Evolutionary conservation across 2,329 filamentous ascomycete species (phyloP).

Genomic region (Colletotrichum euphorbiae): DNA sequence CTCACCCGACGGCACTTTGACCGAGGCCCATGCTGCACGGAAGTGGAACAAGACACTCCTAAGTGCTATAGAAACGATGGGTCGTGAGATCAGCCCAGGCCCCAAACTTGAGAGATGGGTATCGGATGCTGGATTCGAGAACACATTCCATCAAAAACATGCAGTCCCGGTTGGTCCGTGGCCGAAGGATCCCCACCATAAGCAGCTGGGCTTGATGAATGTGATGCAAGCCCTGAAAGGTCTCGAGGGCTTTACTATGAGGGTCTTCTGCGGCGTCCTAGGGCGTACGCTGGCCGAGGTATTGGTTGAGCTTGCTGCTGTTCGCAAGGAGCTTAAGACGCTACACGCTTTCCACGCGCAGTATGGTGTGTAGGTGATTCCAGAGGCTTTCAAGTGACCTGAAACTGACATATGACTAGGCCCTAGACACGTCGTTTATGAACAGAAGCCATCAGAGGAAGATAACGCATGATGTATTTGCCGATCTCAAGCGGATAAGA

Average conservation of each 20-base stretch:
- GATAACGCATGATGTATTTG: neutral
- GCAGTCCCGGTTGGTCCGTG: neutral
- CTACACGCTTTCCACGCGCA: slow-evolving; percentile 18
- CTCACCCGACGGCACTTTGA: slow-evolving; percentile 46
- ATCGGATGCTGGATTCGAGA: slow-evolving; percentile 50
- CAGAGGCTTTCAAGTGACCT: neutral
- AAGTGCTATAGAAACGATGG: slow-evolving; percentile 35
- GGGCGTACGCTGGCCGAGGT: slow-evolving; percentile 46
- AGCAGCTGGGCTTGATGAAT: slow-evolving; percentile 37
- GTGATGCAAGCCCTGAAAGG: slow-evolving; percentile 40
- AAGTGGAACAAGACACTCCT: slow-evolving; percentile 43
- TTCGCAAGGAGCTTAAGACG: slow-evolving; percentile 45
- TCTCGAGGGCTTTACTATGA: slow-evolving; percentile 43
- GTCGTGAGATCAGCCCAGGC: slow-evolving; percentile 43
- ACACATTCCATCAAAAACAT: slow-evolving; percentile 45
- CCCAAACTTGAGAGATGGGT: slow-evolving; percentile 45
- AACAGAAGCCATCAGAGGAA: slow-evolving; percentile 23
- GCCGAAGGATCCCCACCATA: neutral
- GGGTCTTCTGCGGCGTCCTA: slow-evolving; percentile 46
- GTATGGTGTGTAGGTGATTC: slow-evolving; percentile 41
- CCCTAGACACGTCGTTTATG: slow-evolving; percentile 39
- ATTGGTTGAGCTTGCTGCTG: slow-evolving; percentile 44
- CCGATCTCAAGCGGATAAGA: too few relatives aligned
- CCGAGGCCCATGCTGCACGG: slow-evolving; percentile 36
- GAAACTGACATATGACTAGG: neutral